These are phyloP conservation scores for Acanthamoeba healyi DNA, from an alignment of 208 protist genomes.

Conservation along the genomic window DNA sequence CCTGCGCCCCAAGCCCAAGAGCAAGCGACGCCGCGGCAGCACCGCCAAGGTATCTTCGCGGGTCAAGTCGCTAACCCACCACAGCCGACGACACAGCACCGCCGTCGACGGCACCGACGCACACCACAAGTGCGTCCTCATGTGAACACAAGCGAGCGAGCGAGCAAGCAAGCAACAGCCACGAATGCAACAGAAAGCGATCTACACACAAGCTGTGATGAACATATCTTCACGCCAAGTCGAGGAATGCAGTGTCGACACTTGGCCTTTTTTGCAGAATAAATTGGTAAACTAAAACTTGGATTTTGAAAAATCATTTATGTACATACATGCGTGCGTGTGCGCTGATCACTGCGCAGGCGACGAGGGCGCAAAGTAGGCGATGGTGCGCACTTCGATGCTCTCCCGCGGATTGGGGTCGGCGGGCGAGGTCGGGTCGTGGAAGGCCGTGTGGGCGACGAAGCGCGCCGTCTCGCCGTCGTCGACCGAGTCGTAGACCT, in stretches of 20 bases:
- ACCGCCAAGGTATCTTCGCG: background rate
- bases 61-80: background rate
- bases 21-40: background rate
- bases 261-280: too few relatives aligned
- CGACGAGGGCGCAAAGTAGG: background rate
- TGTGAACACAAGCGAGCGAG: conserved; percentile 8
- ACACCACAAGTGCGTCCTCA: conserved; percentile 36
- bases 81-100: background rate
- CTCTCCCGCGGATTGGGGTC: background rate
- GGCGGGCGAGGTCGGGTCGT: background rate
- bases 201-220: background rate
- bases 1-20: background rate
- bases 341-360: too few relatives aligned
- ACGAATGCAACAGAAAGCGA: too few relatives aligned
- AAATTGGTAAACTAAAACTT: too few relatives aligned
- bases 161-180: too few relatives aligned
- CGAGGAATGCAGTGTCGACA: too few relatives aligned
- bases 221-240: too few relatives aligned
- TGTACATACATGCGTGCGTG: too few relatives aligned
- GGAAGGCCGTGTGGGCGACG: conserved; percentile 5
- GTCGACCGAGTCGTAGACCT: conserved; percentile 21
- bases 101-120: background rate
- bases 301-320: too few relatives aligned
- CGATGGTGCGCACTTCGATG: conserved; percentile 1
- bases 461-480: background rate